These are phyloP conservation scores for Cicer judaicum DNA, from an alignment of 306 rosid species.

Conservation along the genomic window DNA sequence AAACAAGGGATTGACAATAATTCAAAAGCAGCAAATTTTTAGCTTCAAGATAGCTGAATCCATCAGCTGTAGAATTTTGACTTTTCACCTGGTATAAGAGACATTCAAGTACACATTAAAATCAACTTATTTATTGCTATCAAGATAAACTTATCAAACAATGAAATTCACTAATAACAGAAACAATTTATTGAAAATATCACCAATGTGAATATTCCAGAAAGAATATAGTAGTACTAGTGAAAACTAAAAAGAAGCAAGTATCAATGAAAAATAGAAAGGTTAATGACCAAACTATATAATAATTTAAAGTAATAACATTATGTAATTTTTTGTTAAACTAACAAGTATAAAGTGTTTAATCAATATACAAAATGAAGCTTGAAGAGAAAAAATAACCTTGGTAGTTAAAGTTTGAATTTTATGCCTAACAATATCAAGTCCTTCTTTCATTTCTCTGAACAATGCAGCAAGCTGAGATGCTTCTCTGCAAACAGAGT, in stretches of 20 bases:
- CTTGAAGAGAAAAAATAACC: constrained; percentile 47
- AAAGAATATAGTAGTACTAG: background rate
- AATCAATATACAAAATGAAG: background rate
- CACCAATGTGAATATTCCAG: background rate
- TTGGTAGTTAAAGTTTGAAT: constrained; percentile 70
- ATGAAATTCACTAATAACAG: background rate
- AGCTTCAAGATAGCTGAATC: constrained; percentile 88
- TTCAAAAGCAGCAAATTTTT: constrained; percentile 78
- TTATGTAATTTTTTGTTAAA: background rate
- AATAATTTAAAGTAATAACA: background rate
- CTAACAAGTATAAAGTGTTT: background rate
- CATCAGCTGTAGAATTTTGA: constrained; percentile 71
- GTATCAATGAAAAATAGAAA: background rate
- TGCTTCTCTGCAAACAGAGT: constrained; percentile 54
- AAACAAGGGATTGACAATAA: constrained; percentile 87
- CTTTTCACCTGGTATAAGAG: constrained; percentile 61
- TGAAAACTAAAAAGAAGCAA: background rate
- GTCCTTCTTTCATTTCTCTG: constrained; percentile 88
- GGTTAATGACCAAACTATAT: background rate
- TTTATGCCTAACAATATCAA: constrained; percentile 64
- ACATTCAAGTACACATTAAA: constrained; percentile 8
- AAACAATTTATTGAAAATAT: background rate
- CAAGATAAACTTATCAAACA: constrained; percentile 7
- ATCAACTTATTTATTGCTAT: constrained; percentile 15
- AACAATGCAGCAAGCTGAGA: constrained; percentile 65